These are phyloP conservation scores for Plantago elongata DNA, from an alignment of 257 asterid species.

Conservation along the genomic window DNA sequence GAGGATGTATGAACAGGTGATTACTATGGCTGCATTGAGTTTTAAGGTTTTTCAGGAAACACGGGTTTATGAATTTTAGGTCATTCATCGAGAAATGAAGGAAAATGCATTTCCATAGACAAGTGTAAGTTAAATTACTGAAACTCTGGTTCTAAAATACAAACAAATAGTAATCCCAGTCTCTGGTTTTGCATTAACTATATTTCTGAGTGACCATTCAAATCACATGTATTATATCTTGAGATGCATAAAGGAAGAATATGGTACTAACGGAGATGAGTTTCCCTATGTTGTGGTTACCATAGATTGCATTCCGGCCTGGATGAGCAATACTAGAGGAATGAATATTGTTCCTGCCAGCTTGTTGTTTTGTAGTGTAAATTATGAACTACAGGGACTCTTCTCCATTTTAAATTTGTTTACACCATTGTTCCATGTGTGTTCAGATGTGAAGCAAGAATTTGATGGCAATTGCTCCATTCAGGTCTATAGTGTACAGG, in stretches of 20 bases:
- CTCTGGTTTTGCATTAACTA: no score
- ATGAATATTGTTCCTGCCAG: neutral
- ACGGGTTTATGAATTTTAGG: no score
- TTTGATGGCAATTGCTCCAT: conserved; percentile 62
- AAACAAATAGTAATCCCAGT: no score
- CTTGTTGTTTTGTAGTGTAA: neutral
- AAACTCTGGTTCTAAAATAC: no score
- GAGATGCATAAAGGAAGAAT: neutral
- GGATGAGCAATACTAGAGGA: conserved; percentile 12
- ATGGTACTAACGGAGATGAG: conserved; percentile 8
- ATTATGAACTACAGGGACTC: neutral
- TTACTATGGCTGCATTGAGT: no score
- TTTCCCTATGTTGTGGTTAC: conserved; percentile 12
- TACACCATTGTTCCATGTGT: conserved; percentile 16
- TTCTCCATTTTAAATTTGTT: neutral
- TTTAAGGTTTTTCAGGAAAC: no score
- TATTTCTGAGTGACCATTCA: no score
- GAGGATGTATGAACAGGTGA: no score
- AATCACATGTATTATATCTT: no score
- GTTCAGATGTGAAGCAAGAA: conserved; percentile 71
- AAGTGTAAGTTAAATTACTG: no score
- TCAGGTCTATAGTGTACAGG: conserved; percentile 86
- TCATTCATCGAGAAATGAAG: no score
- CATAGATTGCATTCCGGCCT: conserved; percentile 9
- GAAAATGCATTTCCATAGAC: no score